Evolutionary conservation across 2,329 filamentous ascomycete species (phyloP).

Genomic region (Ascochyta pisi): DNA sequence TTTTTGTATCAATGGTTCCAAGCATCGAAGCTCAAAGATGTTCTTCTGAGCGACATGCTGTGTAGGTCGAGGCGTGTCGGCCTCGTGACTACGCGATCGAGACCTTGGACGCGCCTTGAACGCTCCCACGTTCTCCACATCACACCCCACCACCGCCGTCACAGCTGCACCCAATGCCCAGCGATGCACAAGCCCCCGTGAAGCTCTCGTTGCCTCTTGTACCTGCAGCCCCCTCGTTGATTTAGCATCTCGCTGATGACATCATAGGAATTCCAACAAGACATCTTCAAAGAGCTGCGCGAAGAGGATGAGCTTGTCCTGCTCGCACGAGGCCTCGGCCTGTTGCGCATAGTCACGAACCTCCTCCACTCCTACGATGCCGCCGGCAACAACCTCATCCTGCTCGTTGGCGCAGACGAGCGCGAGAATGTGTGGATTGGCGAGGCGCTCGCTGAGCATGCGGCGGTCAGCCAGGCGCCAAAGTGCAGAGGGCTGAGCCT

Average conservation of each 20-base stretch:
- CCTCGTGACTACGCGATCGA: conserved; percentile 38
- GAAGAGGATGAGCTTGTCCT: conserved; percentile 93
- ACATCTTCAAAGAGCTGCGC: conserved; percentile 76
- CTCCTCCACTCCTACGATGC: conserved; percentile 96
- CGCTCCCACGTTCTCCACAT: conserved; percentile 23
- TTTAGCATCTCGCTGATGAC: conserved; percentile 24
- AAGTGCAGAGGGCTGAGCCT: conserved; percentile 85
- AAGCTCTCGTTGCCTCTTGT: conserved; percentile 81
- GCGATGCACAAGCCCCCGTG: conserved; percentile 64
- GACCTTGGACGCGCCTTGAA: conserved; percentile 25
- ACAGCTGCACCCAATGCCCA: conserved; percentile 43
- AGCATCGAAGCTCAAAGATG: too few species aligned
- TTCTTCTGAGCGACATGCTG: too few species aligned
- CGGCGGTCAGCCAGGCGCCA: conserved; percentile 82
- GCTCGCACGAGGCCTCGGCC: conserved; percentile 87
- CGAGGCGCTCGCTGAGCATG: conserved; percentile 93
- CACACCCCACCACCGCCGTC: conserved; percentile 26
- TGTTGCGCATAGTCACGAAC: conserved; percentile 93
- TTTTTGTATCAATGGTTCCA: not conserved
- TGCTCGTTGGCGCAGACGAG: conserved; percentile 88
- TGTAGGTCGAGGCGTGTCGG: not conserved
- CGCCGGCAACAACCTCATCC: conserved; percentile 88
- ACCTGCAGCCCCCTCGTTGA: conserved; percentile 28
- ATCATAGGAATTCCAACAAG: conserved; percentile 83
- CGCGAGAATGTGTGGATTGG: conserved; percentile 97